These are phyloP conservation scores for Fraxinus ornus DNA, from an alignment of 305 asterid species.

Conservation along the genomic window DNA sequence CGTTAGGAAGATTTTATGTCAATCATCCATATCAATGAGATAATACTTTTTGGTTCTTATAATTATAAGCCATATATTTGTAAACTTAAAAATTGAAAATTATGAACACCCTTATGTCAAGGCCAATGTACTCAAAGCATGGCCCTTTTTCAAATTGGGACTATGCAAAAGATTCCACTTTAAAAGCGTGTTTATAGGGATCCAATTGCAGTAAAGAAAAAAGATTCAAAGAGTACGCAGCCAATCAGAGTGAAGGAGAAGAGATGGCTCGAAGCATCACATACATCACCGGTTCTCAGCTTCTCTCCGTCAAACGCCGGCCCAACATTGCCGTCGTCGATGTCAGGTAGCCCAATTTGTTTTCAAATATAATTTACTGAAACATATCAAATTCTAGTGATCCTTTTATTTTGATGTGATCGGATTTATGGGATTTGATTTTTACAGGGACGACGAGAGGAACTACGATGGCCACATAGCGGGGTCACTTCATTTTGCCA, in stretches of 20 bases:
- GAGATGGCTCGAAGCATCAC: slow-evolving; percentile 65
- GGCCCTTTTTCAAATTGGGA: background rate
- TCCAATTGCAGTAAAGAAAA: background rate
- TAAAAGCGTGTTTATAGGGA: background rate
- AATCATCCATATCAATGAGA: too few species aligned
- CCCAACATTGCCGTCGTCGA: slow-evolving; percentile 76
- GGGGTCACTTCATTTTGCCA: slow-evolving; percentile 83
- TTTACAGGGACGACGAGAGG: slow-evolving; percentile 80
- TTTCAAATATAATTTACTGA: background rate
- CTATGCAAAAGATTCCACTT: background rate
- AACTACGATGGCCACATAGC: slow-evolving; percentile 86
- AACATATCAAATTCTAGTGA: background rate
- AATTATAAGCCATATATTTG: too few species aligned
- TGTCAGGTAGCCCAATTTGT: slow-evolving; percentile 51
- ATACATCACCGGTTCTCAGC: slow-evolving; percentile 74
- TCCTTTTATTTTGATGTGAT: background rate
- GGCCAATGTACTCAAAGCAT: too few species aligned
- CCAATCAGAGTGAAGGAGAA: background rate
- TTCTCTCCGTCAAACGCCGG: slow-evolving; percentile 54
- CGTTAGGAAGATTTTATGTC: too few species aligned
- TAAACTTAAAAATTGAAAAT: too few species aligned
- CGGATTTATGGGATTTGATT: background rate
- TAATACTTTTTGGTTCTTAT: too few species aligned
- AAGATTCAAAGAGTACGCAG: background rate
- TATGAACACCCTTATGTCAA: too few species aligned